Evolutionary conservation across 495 filamentous ascomycete genomes (phyloP).

Genomic region (Penicillium coffeae): DNA sequence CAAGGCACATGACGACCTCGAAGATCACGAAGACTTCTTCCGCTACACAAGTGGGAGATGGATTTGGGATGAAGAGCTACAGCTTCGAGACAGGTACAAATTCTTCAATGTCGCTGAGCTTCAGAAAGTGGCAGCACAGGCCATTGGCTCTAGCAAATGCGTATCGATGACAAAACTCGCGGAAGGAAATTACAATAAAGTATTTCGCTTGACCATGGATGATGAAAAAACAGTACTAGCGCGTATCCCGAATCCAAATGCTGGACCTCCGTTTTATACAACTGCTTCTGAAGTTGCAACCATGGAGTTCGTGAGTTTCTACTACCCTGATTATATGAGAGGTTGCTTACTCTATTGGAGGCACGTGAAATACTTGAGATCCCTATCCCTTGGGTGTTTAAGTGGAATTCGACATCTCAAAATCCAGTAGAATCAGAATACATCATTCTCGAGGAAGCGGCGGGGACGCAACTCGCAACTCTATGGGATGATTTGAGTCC

Average conservation of each 20-base stretch:
- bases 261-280: conserved; percentile 16
- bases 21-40: conserved; percentile 18
- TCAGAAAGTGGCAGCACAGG: conserved; percentile 16
- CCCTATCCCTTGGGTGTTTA: conserved; percentile 24
- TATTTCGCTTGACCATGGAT: conserved; percentile 24
- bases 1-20: no score
- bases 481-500: conserved; percentile 23
- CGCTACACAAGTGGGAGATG: conserved; percentile 33
- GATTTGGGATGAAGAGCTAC: conserved; percentile 30
- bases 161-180: conserved; percentile 27
- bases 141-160: conserved; percentile 9
- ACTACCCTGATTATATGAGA: not conserved
- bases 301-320: conserved; percentile 25
- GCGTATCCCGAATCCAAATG: conserved; percentile 29
- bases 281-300: conserved; percentile 39
- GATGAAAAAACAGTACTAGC: conserved; percentile 26
- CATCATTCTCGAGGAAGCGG: conserved; percentile 27
- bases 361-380: not conserved
- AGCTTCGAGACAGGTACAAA: conserved; percentile 25
- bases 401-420: conserved; percentile 10
- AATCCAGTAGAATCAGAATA: conserved; percentile 30
- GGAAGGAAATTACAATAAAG: conserved; percentile 30
- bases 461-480: conserved; percentile 19
- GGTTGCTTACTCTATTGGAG: no score
- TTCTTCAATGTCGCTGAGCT: conserved; percentile 28